Evolutionary conservation across 352 stramenopile species (phyloP).

Genomic region (Phytopythium chamaehyphon): DNA sequence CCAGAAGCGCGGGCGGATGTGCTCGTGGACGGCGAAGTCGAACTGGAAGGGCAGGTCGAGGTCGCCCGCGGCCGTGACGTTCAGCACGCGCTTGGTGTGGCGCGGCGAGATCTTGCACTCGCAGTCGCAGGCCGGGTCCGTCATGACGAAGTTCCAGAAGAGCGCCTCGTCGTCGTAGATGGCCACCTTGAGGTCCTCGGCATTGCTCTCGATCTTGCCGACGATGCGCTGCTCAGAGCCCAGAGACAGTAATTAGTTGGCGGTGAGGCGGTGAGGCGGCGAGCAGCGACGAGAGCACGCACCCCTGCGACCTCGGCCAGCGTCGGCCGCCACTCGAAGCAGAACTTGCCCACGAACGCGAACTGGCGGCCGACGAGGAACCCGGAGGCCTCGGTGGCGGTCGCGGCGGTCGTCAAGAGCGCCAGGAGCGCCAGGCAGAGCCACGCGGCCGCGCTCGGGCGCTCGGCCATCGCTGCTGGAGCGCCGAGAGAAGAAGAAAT

Average conservation of each 20-base stretch:
- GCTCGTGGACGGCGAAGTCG: slow-evolving; percentile 56
- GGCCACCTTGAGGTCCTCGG: slow-evolving; percentile 55
- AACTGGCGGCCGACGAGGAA: slow-evolving; percentile 70
- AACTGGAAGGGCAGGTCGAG: slow-evolving; percentile 53
- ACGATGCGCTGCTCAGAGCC: slow-evolving; percentile 39
- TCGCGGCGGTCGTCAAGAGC: background rate
- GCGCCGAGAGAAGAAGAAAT: no score
- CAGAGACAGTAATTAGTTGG: background rate
- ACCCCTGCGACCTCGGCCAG: slow-evolving; percentile 59
- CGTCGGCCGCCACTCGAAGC: slow-evolving; percentile 61
- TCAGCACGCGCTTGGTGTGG: slow-evolving; percentile 69
- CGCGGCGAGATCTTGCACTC: slow-evolving; percentile 62
- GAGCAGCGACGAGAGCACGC: slow-evolving; percentile 3
- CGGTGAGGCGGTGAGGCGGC: no score
- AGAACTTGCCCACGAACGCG: slow-evolving; percentile 82
- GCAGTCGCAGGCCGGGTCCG: slow-evolving; percentile 52
- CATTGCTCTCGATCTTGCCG: slow-evolving; percentile 59
- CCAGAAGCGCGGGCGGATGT: slow-evolving; percentile 66
- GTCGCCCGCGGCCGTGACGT: slow-evolving; percentile 43
- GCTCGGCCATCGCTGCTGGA: background rate
- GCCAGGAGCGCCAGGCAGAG: background rate
- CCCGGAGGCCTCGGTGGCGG: slow-evolving; percentile 45
- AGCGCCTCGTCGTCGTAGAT: slow-evolving; percentile 79
- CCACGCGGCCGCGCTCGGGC: background rate
- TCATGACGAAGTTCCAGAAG: slow-evolving; percentile 81